phyloP scores from a whole-genome alignment of 768 basidiomycete genomes.

The Podaxis carcinomalis region DNA sequence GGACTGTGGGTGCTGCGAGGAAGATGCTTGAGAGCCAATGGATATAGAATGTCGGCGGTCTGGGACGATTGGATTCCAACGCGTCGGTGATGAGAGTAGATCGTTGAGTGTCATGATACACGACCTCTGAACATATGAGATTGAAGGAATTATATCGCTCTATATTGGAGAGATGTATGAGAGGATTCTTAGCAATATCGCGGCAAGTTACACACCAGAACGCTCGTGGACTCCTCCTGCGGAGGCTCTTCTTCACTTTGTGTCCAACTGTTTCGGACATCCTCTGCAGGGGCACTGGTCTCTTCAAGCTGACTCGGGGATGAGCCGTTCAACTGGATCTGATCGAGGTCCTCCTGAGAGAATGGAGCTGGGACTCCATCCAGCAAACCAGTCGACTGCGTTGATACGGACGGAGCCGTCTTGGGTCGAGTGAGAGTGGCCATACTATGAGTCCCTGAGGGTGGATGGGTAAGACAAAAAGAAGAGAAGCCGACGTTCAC shows the following conservation, averaged over 20 bases:
- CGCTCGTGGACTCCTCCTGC: conserved; percentile 9
- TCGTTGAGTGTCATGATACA: conserved; percentile 72
- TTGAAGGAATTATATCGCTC: conserved; percentile 68
- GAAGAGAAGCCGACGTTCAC: neutral
- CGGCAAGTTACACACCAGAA: conserved; percentile 19
- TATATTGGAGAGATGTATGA: conserved; percentile 21
- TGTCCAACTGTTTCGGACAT: conserved; percentile 5
- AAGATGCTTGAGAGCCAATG: conserved; percentile 31
- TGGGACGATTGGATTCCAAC: conserved; percentile 54
- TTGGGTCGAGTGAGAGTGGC: conserved; percentile 36
- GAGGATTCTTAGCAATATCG: conserved; percentile 1
- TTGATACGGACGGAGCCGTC: conserved; percentile 17
- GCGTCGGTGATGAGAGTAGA: conserved; percentile 49
- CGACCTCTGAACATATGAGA: conserved; percentile 66
- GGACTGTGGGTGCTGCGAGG: conserved; percentile 23
- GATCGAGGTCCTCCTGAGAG: conserved; percentile 29
- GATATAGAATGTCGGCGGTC: conserved; percentile 62
- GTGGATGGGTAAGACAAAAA: neutral
- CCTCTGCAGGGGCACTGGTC: conserved; percentile 1
- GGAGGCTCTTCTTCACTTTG: conserved; percentile 8
- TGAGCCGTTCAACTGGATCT: conserved; percentile 11
- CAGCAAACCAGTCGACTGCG: conserved; percentile 20
- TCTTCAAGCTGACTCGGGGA: conserved; percentile 4
- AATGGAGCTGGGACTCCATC: conserved; percentile 37
- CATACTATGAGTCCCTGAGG: conserved; percentile 20